A percentile compares a stretch with the other conserved stretches of the same genome.
phyloP scores from a whole-genome alignment of 345 rosid species.

The Ricinus communis region DNA sequence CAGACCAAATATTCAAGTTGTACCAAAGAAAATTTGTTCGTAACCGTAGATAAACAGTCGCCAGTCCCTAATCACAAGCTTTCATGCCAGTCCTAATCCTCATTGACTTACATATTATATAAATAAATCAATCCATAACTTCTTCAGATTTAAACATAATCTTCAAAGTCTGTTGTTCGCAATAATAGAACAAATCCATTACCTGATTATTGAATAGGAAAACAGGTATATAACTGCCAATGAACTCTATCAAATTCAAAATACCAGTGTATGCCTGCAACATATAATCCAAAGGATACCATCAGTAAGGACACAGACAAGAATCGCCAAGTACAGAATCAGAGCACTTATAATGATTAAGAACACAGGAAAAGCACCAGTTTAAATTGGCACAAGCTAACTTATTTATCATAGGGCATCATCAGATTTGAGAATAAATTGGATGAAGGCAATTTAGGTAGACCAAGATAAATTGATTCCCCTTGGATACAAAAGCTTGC shows the following conservation, averaged over 20 bases:
- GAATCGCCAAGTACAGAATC: not conserved
- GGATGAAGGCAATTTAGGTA: not conserved
- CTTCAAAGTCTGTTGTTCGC: not conserved
- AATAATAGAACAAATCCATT: slow-evolving; percentile 7
- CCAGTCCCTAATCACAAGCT: not conserved
- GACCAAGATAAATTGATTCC: not conserved
- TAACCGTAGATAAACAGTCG: not conserved
- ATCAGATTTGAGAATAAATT: not conserved
- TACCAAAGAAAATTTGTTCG: too few relatives aligned
- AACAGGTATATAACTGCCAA: slow-evolving; percentile 60
- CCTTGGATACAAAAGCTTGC: not conserved
- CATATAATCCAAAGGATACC: slow-evolving; percentile 21
- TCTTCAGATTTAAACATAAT: not conserved
- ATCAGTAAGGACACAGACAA: slow-evolving; percentile 4
- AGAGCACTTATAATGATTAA: not conserved
- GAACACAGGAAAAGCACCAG: not conserved
- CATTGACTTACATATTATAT: too few relatives aligned
- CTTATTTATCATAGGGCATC: not conserved
- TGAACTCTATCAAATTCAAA: slow-evolving; percentile 70
- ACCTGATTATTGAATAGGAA: slow-evolving; percentile 87
- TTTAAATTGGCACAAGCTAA: not conserved
- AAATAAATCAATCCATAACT: not conserved
- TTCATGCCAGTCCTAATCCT: not conserved
- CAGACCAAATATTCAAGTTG: too few relatives aligned
- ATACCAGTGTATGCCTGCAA: slow-evolving; percentile 82